Conservation (phyloP, 1,284 basidiomycete species). For the Hemileia vastatrix region DNA sequence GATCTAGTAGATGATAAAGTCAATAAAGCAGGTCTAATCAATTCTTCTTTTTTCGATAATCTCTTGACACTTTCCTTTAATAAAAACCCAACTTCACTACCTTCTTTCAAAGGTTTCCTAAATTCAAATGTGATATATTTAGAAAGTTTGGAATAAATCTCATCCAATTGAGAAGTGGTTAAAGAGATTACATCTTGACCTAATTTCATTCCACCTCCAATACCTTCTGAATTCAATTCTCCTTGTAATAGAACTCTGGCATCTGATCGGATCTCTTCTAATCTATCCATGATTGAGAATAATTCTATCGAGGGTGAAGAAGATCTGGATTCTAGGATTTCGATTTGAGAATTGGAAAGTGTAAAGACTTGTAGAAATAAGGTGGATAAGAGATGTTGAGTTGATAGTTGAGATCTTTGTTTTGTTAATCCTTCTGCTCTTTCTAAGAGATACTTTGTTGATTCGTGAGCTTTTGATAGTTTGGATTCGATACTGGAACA, state of each 20-base stretch:
- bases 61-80: constrained; percentile 32
- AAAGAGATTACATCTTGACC: constrained; percentile 29
- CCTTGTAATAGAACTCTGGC: constrained; percentile 76
- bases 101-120: constrained; percentile 35
- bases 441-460: constrained; percentile 72
- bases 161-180: constrained; percentile 30
- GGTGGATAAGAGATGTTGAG: constrained; percentile 56
- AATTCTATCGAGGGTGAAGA: constrained; percentile 62
- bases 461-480: constrained; percentile 62
- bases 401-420: constrained; percentile 54
- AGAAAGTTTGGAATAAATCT: no score
- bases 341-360: constrained; percentile 60
- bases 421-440: constrained; percentile 57
- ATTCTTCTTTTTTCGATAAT: constrained; percentile 46
- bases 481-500: constrained; percentile 73
- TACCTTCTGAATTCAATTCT: no score
- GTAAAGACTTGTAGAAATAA: constrained; percentile 78
- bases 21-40: constrained; percentile 67
- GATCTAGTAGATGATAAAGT: constrained; percentile 54
- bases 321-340: constrained; percentile 65
- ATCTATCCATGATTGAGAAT: constrained; percentile 76
- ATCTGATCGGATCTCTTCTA: constrained; percentile 68
- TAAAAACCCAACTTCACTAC: constrained; percentile 31
- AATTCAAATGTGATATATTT: no score
- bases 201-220: background rate